Conservation (phyloP, 139 green algal genomes). For the Raphidocelis subcapitata region DNA sequence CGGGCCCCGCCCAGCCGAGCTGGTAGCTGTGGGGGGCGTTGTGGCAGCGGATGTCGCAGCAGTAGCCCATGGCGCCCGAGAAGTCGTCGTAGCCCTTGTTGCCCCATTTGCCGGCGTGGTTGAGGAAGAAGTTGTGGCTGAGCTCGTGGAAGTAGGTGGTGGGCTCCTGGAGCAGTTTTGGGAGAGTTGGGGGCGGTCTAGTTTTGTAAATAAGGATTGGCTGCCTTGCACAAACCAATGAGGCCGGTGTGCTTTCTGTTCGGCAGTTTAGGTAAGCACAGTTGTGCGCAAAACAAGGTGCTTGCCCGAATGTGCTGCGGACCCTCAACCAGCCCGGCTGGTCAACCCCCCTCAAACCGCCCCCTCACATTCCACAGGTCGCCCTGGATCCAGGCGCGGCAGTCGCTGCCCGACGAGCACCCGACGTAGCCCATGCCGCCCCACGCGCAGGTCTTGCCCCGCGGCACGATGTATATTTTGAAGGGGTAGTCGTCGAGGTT, state of each 20-base stretch:
- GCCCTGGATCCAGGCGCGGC: conserved; percentile 26
- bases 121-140: conserved; percentile 32
- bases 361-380: conserved; percentile 16
- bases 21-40: conserved; percentile 25
- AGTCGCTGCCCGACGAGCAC: conserved; percentile 21
- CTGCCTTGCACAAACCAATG: background rate
- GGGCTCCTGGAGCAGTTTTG: background rate
- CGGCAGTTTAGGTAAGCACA: background rate
- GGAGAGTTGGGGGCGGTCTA: background rate
- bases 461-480: conserved; percentile 31
- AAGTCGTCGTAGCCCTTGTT: conserved; percentile 19
- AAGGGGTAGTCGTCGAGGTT: conserved; percentile 20
- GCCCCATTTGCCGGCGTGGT: conserved; percentile 26
- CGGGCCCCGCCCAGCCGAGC: no score
- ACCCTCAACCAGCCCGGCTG: no score
- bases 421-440: conserved; percentile 34
- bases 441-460: conserved; percentile 25
- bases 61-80: conserved; percentile 17
- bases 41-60: conserved; percentile 25
- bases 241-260: background rate
- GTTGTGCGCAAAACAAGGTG: no score
- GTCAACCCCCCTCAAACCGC: no score
- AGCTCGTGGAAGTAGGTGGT: conserved; percentile 29
- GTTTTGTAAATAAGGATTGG: background rate
- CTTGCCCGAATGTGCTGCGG: no score